Percentiles rank a stretch among this genome's conserved stretches.
phyloP scores from a whole-genome alignment of 306 rosid genomes.

The Erythrophleum fordii region DNA sequence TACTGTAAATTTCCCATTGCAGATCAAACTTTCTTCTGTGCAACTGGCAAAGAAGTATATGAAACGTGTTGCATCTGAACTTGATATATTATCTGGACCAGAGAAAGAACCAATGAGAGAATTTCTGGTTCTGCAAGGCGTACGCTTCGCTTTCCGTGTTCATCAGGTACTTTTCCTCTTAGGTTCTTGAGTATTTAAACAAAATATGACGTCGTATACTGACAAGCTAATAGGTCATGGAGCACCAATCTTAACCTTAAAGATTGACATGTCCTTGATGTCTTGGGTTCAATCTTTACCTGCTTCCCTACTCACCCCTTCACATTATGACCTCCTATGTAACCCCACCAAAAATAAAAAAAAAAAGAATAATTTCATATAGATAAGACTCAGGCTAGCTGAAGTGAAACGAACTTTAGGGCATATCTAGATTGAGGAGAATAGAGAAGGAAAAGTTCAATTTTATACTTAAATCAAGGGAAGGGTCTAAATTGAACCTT shows the following conservation, averaged over 20 bases:
- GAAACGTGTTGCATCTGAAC: conserved; percentile 89
- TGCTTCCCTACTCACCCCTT: no score
- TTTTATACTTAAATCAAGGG: background rate
- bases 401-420: background rate
- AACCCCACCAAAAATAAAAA: no score
- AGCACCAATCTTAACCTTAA: background rate
- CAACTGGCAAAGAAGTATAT: conserved; percentile 83
- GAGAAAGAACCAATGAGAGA: conserved; percentile 82
- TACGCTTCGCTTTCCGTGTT: conserved; percentile 88
- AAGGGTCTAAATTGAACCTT: background rate
- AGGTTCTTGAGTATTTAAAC: background rate
- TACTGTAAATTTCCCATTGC: conserved; percentile 37
- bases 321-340: no score
- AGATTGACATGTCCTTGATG: background rate
- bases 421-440: background rate
- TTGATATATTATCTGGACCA: conserved; percentile 63
- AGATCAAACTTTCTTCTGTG: conserved; percentile 90
- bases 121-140: conserved; percentile 80
- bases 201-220: background rate
- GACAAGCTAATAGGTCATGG: background rate
- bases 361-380: background rate
- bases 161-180: conserved; percentile 68
- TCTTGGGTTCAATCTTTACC: background rate
- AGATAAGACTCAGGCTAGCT: background rate
- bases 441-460: background rate